These are phyloP conservation scores for Aaosphaeria pasadenensis DNA, from an alignment of 2,329 filamentous ascomycete genomes.

Conservation along the genomic window DNA sequence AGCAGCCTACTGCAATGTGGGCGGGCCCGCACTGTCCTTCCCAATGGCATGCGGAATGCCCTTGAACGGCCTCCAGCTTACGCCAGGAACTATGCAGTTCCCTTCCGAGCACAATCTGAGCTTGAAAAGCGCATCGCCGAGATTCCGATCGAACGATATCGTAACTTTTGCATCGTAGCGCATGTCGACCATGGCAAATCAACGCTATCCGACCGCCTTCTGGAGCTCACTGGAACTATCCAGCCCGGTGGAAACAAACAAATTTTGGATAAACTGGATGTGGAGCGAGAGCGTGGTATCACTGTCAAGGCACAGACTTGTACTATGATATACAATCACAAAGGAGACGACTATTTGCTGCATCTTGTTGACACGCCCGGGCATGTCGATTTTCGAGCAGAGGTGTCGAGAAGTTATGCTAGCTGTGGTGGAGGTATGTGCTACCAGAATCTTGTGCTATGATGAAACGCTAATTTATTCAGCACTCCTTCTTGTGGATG, in stretches of 20 bases:
- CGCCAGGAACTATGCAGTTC: slow-evolving; percentile 31
- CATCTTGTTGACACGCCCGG: slow-evolving; percentile 96
- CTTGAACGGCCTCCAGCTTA: slow-evolving; percentile 28
- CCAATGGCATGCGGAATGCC: slow-evolving; percentile 13
- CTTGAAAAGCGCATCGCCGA: slow-evolving; percentile 65
- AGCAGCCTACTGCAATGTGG: slow-evolving; percentile 40
- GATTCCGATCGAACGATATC: slow-evolving; percentile 75
- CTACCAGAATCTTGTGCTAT: slow-evolving; percentile 1
- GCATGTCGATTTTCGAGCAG: slow-evolving; percentile 95
- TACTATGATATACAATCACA: slow-evolving; percentile 90
- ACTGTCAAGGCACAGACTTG: slow-evolving; percentile 99
- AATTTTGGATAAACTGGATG: slow-evolving; percentile 93
- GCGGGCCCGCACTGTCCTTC: slow-evolving; percentile 25
- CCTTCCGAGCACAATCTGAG: slow-evolving; percentile 43
- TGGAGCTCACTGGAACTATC: slow-evolving; percentile 94
- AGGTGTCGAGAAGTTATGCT: slow-evolving; percentile 93
- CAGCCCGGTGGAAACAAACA: slow-evolving; percentile 84
- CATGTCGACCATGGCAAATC: slow-evolving; percentile 99
- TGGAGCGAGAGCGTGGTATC: slow-evolving; percentile 92
- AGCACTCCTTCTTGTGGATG: slow-evolving; percentile 88
- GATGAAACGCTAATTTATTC: not conserved
- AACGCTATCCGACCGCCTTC: slow-evolving; percentile 85
- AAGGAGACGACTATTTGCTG: slow-evolving; percentile 83
- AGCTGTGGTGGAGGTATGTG: slow-evolving; percentile 72
- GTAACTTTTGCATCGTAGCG: slow-evolving; percentile 98